Conservation (phyloP, 345 rosid species). For the Cardamine chenopodiifolia region DNA sequence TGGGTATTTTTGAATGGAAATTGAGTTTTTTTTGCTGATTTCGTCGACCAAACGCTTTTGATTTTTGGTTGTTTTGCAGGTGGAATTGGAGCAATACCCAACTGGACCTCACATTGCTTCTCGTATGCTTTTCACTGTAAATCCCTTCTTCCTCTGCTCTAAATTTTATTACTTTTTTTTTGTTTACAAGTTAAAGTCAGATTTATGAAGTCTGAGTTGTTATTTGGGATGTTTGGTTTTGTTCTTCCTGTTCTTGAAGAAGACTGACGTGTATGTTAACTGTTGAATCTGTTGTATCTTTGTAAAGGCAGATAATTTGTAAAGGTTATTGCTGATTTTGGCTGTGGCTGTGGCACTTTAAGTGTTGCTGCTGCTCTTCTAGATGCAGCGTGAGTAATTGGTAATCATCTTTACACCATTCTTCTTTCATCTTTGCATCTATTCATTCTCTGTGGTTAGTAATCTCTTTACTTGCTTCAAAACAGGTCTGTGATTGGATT, state of each 20-base stretch:
- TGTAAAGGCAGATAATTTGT: constrained; percentile 85
- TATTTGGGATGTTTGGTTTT: not conserved
- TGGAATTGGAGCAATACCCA: constrained; percentile 95
- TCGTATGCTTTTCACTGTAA: constrained; percentile 88
- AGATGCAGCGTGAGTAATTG: constrained; percentile 78
- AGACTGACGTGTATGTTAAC: constrained; percentile 23
- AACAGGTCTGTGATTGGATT: constrained; percentile 75
- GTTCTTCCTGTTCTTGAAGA: constrained; percentile 3
- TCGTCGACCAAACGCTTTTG: not conserved
- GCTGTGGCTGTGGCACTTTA: constrained; percentile 93
- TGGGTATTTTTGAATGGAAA: not conserved
- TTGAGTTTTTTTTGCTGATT: not conserved
- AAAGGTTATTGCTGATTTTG: constrained; percentile 93
- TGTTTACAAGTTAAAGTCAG: not conserved
- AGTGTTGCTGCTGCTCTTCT: constrained; percentile 85
- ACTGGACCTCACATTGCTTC: constrained; percentile 97
- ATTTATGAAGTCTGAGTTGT: not conserved
- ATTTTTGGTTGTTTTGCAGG: constrained; percentile 43
- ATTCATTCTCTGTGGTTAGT: not conserved
- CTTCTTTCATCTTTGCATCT: not conserved
- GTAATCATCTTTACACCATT: not conserved
- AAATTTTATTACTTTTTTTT: constrained; percentile 26
- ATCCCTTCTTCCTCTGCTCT: not conserved
- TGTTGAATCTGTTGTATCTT: constrained; percentile 22
- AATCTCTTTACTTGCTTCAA: constrained; percentile 7